Percentiles rank a stretch among this genome's conserved stretches.
These are phyloP conservation scores for Rhodotorula toruloides DNA, from an alignment of 768 basidiomycete species.

Conservation along the genomic window DNA sequence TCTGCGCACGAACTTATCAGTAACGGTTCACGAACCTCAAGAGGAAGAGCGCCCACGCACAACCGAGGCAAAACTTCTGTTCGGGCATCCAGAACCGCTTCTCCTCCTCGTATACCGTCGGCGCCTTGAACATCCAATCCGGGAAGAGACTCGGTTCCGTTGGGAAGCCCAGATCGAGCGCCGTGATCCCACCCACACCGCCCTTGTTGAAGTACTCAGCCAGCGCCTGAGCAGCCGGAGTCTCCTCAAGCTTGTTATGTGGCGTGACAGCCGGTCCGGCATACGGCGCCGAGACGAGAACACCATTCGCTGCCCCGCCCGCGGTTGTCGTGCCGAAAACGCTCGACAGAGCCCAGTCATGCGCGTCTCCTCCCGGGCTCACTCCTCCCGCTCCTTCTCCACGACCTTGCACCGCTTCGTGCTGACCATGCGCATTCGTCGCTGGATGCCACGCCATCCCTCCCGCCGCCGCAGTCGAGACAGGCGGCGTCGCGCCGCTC, in stretches of 20 bases:
- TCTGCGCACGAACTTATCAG: not conserved
- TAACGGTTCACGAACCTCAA: too few relatives aligned
- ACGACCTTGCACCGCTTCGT: not conserved
- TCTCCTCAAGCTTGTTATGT: conserved; percentile 30
- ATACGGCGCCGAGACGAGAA: not conserved
- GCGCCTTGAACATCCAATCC: conserved; percentile 13
- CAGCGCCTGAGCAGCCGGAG: conserved; percentile 24
- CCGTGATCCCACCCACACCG: conserved; percentile 36
- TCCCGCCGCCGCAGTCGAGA: not conserved
- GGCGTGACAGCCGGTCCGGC: not conserved
- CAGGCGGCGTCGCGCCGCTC: not conserved
- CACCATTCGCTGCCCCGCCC: not conserved
- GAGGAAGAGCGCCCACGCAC: not conserved
- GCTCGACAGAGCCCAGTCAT: too few relatives aligned
- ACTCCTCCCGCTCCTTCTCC: not conserved
- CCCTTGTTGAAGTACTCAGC: conserved; percentile 34
- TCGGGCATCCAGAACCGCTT: conserved; percentile 13
- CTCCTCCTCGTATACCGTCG: conserved; percentile 1
- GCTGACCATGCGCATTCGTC: too few relatives aligned
- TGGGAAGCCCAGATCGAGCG: conserved; percentile 36
- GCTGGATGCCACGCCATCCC: too few relatives aligned
- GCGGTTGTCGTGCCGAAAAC: too few relatives aligned
- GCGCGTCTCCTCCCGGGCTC: too few relatives aligned
- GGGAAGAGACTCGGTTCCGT: conserved; percentile 23
- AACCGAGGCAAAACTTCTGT: conserved; percentile 13